A percentile compares a stretch with the other conserved stretches of the same genome.
phyloP scores from a whole-genome alignment of 1,284 basidiomycete genomes.

The Moesziomyces sp. region DNA sequence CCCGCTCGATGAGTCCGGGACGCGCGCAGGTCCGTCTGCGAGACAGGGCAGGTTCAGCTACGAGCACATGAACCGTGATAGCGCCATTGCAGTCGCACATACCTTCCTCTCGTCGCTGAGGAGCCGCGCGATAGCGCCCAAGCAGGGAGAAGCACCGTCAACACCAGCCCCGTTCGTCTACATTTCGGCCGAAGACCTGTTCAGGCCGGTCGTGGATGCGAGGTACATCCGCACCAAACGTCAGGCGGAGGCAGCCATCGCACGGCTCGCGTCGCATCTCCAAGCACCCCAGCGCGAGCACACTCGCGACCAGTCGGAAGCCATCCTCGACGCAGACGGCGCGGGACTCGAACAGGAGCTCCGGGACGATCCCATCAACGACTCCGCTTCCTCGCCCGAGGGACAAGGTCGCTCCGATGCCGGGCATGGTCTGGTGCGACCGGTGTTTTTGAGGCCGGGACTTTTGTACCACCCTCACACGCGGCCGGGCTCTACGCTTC shows the following conservation, averaged over 20 bases:
- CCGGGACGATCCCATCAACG: constrained; percentile 13
- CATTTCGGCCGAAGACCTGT: constrained; percentile 93
- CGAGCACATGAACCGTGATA: constrained; percentile 84
- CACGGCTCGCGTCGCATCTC: constrained; percentile 70
- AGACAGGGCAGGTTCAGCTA: constrained; percentile 70
- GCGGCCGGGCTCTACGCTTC: constrained; percentile 84
- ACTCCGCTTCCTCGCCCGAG: background rate
- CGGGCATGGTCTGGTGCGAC: constrained; percentile 18
- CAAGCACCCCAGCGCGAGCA: constrained; percentile 77
- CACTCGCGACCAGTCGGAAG: background rate
- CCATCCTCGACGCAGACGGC: constrained; percentile 43
- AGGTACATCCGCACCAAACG: constrained; percentile 90
- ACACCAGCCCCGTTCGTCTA: constrained; percentile 81
- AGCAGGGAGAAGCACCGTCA: background rate
- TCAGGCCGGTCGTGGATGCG: constrained; percentile 83
- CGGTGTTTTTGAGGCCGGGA: constrained; percentile 71
- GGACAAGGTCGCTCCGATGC: background rate
- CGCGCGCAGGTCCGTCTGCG: background rate
- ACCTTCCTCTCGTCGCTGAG: constrained; percentile 69
- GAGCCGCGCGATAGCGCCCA: constrained; percentile 13
- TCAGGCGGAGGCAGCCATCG: constrained; percentile 81
- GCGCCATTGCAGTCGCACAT: constrained; percentile 61
- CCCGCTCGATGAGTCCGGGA: constrained; percentile 38
- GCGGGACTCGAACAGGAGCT: constrained; percentile 43
- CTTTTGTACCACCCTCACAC: constrained; percentile 95